Conservation (phyloP, 805 yeast species). For the Komagataella kurtzmanii region DNA sequence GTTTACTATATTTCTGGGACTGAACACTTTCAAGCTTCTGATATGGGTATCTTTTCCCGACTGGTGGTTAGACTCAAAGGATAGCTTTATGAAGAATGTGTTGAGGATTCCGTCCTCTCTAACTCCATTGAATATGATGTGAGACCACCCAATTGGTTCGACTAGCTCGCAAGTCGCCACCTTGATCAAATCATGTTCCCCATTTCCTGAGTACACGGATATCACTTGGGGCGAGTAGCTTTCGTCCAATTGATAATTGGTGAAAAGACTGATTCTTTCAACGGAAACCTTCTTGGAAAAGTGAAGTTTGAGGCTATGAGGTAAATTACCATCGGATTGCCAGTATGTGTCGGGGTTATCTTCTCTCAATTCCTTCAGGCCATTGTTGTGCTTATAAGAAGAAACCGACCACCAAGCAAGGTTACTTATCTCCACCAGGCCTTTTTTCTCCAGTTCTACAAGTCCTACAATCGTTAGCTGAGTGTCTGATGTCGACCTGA, state of each 20-base stretch:
- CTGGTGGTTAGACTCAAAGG: constrained; percentile 71
- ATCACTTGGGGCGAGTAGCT: constrained; percentile 81
- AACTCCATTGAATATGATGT: constrained; percentile 41
- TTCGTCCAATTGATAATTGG: constrained; percentile 66
- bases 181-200: constrained; percentile 62
- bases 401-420: constrained; percentile 80
- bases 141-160: constrained; percentile 73
- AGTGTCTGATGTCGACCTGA: background rate
- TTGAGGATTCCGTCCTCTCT: constrained; percentile 45
- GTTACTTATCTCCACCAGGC: constrained; percentile 63
- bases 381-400: constrained; percentile 59
- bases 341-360: constrained; percentile 66
- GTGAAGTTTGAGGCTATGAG: constrained; percentile 69
- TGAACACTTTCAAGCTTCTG: constrained; percentile 54
- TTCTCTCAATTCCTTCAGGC: constrained; percentile 58
- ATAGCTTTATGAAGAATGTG: constrained; percentile 49
- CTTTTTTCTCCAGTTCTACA: constrained; percentile 39
- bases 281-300: constrained; percentile 68
- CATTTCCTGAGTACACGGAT: constrained; percentile 58
- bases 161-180: constrained; percentile 45
- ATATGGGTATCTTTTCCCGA: constrained; percentile 94
- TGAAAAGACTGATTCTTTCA: constrained; percentile 54
- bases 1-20: constrained; percentile 16
- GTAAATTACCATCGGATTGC: constrained; percentile 93
- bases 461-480: background rate